Evolutionary conservation across 441 rosid species (phyloP).

Genomic region (Pelargonium fulgidum): DNA sequence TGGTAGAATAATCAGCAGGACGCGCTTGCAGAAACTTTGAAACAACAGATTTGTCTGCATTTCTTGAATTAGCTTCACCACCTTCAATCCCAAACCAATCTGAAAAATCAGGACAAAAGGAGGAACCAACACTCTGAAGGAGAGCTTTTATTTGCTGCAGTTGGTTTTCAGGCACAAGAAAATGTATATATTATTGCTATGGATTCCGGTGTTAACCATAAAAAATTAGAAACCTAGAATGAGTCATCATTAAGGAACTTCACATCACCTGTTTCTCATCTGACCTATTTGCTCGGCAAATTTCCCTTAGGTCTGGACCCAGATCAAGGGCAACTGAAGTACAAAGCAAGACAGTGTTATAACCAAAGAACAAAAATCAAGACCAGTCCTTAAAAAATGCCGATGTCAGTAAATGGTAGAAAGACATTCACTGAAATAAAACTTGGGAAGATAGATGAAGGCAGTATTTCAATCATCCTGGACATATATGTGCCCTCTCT

Average conservation of each 20-base stretch:
- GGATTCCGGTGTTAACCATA: background rate
- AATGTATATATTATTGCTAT: constrained; percentile 10
- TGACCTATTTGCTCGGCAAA: constrained; percentile 78
- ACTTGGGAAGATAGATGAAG: background rate
- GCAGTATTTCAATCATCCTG: background rate
- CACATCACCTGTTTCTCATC: constrained; percentile 79
- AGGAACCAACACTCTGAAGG: constrained; percentile 61
- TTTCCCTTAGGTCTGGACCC: constrained; percentile 82
- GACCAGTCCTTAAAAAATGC: constrained; percentile 1
- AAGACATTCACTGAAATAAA: background rate
- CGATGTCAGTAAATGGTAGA: background rate
- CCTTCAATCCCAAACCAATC: constrained; percentile 76
- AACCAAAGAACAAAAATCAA: constrained; percentile 12
- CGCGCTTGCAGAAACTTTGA: constrained; percentile 73
- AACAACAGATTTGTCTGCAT: constrained; percentile 74
- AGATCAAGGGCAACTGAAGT: constrained; percentile 60
- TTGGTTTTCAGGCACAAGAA: constrained; percentile 21
- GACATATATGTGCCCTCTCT: background rate
- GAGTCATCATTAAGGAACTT: constrained; percentile 12
- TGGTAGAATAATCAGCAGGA: constrained; percentile 74
- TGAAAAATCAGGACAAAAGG: constrained; percentile 62
- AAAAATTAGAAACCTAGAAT: background rate
- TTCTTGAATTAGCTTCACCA: constrained; percentile 48
- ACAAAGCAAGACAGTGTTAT: constrained; percentile 16
- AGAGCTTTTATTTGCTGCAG: constrained; percentile 89